Evolutionary conservation across 2,329 filamentous ascomycete genomes (phyloP), one percentile per base, ranked within the genome.

Genomic region (Drechslerella dactyloides): DNA sequence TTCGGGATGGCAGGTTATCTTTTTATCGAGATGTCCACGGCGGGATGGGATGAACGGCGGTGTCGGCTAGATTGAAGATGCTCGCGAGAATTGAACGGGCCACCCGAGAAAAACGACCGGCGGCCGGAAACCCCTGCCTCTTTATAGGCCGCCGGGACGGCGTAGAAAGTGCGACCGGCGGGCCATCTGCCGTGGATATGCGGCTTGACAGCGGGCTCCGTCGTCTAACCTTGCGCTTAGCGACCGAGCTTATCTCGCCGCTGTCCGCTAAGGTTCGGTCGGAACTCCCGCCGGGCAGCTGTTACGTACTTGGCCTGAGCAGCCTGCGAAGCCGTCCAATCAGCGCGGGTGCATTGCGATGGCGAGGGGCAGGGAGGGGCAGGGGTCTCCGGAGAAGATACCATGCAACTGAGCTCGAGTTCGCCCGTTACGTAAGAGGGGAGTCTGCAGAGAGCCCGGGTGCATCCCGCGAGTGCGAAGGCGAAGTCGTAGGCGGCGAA

Each of bases 201-300:
- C 65, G 48, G 15, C 8, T 44, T 21, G 10, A 50, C 11, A 58
- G 55, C 55, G 17, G 59, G 40, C 63, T 53, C 44, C 59, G 66
- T 72, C 68, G 68, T 72, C 68, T 72, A 72, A 72, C 60, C 60
- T 72, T 72, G 68, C 68, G 68, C 68, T 72, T 72, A 72, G 68
- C 68, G 60, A 40, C 27, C 55, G 35, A 27, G 19, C 23, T 51
- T 52, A 50, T 69, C 65, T 53, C 27, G 48, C 33, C 4, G 17
- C 46, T 72, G 68, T 72, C 68, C 60, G 68, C 68, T 72, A 72
- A 72, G 37, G 68, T 72, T 72, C 68, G 68, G 64, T 72, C 68
- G 68, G 68, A 72, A 72, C 68, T 72, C 68, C 60, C 55, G 48
- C 52, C 51, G 24, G 59, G 35, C 27, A 46, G 11, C 27, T 61